Conservation (phyloP, 2,329 filamentous ascomycete species). For the Cercospora beticola region DNA sequence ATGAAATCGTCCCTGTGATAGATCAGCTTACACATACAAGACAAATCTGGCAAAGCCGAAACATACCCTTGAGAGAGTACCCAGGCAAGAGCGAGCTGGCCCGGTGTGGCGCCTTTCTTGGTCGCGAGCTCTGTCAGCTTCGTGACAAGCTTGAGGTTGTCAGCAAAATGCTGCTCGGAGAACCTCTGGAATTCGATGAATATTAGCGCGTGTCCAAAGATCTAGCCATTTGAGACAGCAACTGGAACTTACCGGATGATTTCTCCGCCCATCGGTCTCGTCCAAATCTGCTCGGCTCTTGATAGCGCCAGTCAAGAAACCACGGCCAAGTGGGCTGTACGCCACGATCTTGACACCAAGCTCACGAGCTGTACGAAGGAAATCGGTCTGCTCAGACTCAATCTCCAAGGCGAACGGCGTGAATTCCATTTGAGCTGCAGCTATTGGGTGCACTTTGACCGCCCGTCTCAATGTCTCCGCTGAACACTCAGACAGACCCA, state of each 20-base stretch:
- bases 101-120: conserved; percentile 34
- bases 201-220: not conserved
- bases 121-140: conserved; percentile 30
- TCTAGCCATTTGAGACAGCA: not conserved
- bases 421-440: conserved; percentile 57
- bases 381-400: conserved; percentile 43
- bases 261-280: conserved; percentile 32
- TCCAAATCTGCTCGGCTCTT: conserved; percentile 42
- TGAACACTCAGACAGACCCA: conserved; percentile 54
- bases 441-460: conserved; percentile 50
- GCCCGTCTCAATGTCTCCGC: conserved; percentile 54
- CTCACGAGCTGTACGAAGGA: conserved; percentile 49
- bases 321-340: conserved; percentile 44
- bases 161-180: conserved; percentile 32
- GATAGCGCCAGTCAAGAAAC: conserved; percentile 47
- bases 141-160: conserved; percentile 38
- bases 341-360: conserved; percentile 48
- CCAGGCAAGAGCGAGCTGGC: conserved; percentile 37
- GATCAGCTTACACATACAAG: conserved; percentile 33
- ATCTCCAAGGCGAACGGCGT: conserved; percentile 53
- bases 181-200: conserved; percentile 25
- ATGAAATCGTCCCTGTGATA: conserved; percentile 42
- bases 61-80: conserved; percentile 33
- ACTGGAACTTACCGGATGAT: conserved; percentile 24
- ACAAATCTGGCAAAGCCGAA: not conserved